Percentiles rank a stretch among this genome's conserved stretches.
phyloP scores from a whole-genome alignment of 2,329 filamentous ascomycete genomes.

The Remersonia thermophila region DNA sequence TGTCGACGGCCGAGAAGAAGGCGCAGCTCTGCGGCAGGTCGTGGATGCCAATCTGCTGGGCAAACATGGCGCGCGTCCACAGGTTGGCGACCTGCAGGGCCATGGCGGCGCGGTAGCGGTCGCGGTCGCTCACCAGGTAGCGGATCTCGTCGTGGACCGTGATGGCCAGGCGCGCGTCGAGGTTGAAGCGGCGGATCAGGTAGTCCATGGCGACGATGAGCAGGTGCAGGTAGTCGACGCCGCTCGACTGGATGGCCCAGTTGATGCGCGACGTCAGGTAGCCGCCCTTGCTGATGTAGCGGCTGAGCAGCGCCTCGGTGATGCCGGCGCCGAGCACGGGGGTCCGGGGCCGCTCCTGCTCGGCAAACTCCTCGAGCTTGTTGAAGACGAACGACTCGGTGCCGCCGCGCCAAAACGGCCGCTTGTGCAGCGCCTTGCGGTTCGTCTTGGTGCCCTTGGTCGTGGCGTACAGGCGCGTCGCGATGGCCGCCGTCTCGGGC shows the following conservation, averaged over 20 bases:
- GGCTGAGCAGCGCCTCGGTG: constrained; percentile 83
- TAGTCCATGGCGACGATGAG: constrained; percentile 94
- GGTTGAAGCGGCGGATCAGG: constrained; percentile 70
- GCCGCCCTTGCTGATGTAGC: constrained; percentile 75
- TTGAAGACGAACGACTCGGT: constrained; percentile 99
- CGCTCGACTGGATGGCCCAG: constrained; percentile 96
- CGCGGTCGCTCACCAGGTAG: constrained; percentile 73
- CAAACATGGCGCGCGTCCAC: constrained; percentile 96
- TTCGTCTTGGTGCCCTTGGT: constrained; percentile 85
- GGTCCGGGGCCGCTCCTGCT: constrained; percentile 81
- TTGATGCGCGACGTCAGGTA: constrained; percentile 97
- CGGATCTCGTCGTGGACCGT: constrained; percentile 97
- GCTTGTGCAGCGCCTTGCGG: constrained; percentile 57
- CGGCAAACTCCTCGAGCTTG: constrained; percentile 92
- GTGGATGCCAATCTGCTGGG: constrained; percentile 89
- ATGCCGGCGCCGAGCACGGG: constrained; percentile 91
- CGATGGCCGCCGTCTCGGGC: constrained; percentile 60
- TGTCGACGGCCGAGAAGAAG: constrained; percentile 90
- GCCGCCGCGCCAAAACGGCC: constrained; percentile 85
- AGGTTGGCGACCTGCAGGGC: constrained; percentile 88
- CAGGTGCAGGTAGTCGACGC: constrained; percentile 92
- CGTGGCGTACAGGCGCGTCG: constrained; percentile 68
- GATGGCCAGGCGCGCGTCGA: constrained; percentile 74
- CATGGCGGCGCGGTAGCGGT: constrained; percentile 83
- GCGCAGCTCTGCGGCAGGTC: constrained; percentile 90